A percentile compares a stretch with the other conserved stretches of the same genome.
These are phyloP conservation scores for Aspergillus thermomutatus DNA, from an alignment of 2,329 filamentous ascomycete species.

Conservation along the genomic window DNA sequence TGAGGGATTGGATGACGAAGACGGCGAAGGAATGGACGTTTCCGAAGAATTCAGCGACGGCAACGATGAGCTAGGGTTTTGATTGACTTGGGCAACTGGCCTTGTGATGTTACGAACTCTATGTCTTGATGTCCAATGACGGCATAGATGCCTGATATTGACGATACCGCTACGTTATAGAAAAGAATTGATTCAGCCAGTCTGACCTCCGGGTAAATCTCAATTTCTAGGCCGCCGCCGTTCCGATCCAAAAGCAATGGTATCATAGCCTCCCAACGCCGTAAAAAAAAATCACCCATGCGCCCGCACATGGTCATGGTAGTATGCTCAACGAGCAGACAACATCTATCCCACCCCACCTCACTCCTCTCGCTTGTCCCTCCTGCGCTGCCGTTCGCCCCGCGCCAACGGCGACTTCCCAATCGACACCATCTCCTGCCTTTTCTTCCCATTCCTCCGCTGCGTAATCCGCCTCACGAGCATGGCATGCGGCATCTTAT, in stretches of 20 bases:
- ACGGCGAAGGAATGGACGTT: constrained; percentile 31
- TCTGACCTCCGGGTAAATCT: not conserved
- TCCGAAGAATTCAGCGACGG: constrained; percentile 22
- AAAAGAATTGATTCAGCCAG: not conserved
- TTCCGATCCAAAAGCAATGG: not conserved
- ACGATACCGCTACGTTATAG: not conserved
- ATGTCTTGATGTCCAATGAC: not conserved
- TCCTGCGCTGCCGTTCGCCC: not conserved
- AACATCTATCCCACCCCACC: too few species aligned
- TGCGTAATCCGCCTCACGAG: not conserved
- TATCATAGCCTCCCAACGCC: not conserved
- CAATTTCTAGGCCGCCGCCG: not conserved
- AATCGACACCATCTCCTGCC: not conserved
- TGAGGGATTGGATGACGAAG: constrained; percentile 42
- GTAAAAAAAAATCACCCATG: not conserved
- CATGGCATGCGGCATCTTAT: not conserved
- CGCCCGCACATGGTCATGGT: not conserved
- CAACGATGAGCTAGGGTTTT: not conserved
- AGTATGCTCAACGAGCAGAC: not conserved
- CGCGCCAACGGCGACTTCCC: not conserved
- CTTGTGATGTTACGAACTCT: not conserved
- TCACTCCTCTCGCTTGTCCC: not conserved
- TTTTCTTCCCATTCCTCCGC: not conserved
- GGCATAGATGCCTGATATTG: not conserved
- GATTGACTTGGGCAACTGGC: not conserved